Conservation (phyloP, 148 eudicot species). For the Fagopyrum homotropicum region DNA sequence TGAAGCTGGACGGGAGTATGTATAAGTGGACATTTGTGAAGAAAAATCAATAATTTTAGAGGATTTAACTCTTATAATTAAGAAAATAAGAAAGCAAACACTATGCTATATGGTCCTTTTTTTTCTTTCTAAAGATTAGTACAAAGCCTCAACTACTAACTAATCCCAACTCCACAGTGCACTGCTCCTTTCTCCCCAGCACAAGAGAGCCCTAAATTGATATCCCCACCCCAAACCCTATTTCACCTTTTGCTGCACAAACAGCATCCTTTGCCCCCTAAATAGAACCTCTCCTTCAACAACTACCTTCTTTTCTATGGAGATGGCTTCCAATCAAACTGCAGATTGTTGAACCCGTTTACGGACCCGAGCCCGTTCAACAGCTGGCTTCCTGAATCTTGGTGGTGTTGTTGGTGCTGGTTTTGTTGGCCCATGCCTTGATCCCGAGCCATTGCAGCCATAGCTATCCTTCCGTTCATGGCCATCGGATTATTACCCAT, state of each 20-base stretch:
- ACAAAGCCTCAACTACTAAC: slow-evolving; percentile 13
- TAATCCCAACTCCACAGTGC: slow-evolving; percentile 1
- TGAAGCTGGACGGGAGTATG: too few relatives aligned
- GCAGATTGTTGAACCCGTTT: slow-evolving; percentile 19
- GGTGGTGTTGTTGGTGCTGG: not conserved
- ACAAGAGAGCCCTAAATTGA: not conserved
- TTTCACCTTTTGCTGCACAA: slow-evolving; percentile 9
- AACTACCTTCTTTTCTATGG: not conserved
- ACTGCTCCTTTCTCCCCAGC: not conserved
- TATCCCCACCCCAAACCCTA: not conserved
- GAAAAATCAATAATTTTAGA: slow-evolving; percentile 3
- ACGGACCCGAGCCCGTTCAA: slow-evolving; percentile 11
- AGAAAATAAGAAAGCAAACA: slow-evolving; percentile 2
- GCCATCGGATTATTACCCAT: slow-evolving; percentile 14
- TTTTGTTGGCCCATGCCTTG: slow-evolving; percentile 7
- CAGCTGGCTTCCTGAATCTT: slow-evolving; percentile 14
- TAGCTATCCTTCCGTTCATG: slow-evolving; percentile 6
- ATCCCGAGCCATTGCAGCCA: not conserved
- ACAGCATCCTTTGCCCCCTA: slow-evolving; percentile 6
- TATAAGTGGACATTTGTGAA: not conserved
- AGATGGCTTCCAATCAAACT: slow-evolving; percentile 20
- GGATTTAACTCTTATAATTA: slow-evolving; percentile 9
- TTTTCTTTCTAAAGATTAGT: slow-evolving; percentile 11
- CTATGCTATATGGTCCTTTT: slow-evolving; percentile 9
- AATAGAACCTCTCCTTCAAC: not conserved